phyloP scores from a whole-genome alignment of 2,329 filamentous ascomycete genomes.

The Phyllosticta citriasiana region DNA sequence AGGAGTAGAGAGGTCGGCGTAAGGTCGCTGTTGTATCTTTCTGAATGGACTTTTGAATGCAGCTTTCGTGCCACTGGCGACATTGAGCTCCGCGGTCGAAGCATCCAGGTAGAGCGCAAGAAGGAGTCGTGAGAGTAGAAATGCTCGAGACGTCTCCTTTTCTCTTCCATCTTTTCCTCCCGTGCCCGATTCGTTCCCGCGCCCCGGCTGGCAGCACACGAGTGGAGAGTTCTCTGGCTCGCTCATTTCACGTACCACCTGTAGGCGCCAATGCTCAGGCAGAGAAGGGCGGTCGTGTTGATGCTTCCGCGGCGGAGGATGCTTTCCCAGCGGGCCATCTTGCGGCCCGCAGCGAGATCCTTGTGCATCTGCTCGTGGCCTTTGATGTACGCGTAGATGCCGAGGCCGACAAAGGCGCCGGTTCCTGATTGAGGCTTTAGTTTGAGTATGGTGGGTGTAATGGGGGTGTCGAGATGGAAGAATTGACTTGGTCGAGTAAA shows the following conservation, averaged over 20 bases:
- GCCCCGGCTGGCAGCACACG: too few species aligned
- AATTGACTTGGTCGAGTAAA: neutral
- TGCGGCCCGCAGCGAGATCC: constrained; percentile 23
- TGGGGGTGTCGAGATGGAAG: neutral
- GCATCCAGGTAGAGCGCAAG: too few species aligned
- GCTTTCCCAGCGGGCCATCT: constrained; percentile 17
- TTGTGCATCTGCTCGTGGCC: constrained; percentile 35
- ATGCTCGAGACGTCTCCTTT: too few species aligned
- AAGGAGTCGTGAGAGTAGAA: too few species aligned
- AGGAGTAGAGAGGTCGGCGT: too few species aligned
- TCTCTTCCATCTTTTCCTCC: too few species aligned
- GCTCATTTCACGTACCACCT: neutral
- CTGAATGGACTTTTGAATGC: too few species aligned
- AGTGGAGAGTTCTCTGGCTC: too few species aligned
- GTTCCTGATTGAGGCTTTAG: constrained; percentile 23
- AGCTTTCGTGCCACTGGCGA: too few species aligned
- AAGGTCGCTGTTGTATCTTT: too few species aligned
- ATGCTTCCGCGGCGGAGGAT: neutral
- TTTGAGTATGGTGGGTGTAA: neutral
- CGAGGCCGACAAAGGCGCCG: constrained; percentile 36
- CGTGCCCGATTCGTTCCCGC: too few species aligned
- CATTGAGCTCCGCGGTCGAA: too few species aligned
- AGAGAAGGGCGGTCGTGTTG: neutral
- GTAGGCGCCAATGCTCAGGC: neutral
- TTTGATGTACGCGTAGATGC: constrained; percentile 36